Evolutionary conservation across 805 yeast species (phyloP), one percentile per base, ranked within the genome.

Genomic region (Yamadazyma paraphyllophila): DNA sequence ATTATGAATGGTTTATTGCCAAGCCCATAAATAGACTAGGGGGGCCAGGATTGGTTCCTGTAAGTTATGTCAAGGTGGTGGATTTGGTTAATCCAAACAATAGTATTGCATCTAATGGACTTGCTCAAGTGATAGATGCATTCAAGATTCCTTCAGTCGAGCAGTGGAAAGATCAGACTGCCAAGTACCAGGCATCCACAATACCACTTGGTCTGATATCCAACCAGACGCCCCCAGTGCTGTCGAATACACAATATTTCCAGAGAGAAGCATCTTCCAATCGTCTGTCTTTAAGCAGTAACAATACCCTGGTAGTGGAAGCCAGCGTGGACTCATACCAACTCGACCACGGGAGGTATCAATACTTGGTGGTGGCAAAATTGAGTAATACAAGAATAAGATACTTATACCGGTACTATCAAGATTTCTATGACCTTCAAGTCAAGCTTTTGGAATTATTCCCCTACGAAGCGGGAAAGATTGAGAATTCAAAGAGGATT

Each of bases 1-100:
- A 89, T 45, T 86, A 75, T 53, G 99, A 95, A 67, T 94, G 99
- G 99, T 91, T 90, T 57, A 94, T 94, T 48, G 98, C 97, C 4
- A 94, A 94, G 63, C 97, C 97, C 11, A 87, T 94, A 36, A 95
- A 92, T 48, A 74, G 97, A 44, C 72, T 94, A 32, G 98, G 99
- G 20, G 99, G 97, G 0, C 98, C 98, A 0, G 99, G 99, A 1
- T 74, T 94, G 38, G 95, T 94, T 7, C 99, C 99, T 0, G 91
- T 88, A 4, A 80, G 88, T 14, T 94, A 87, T 58, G 94, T 94
- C 17, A 88, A 89, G 59, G 77, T 92, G 31, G 81, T 92, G 34
- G 96, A 94, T 63, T 76, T 90, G 47, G 71, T 81, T 17, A 63
- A 68, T 41, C 65, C 72, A 2, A 25, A 45, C 11, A 48, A 48